phyloP scores from a whole-genome alignment of 371 early-diverging fungal genomes.

The Smittium culicis region DNA sequence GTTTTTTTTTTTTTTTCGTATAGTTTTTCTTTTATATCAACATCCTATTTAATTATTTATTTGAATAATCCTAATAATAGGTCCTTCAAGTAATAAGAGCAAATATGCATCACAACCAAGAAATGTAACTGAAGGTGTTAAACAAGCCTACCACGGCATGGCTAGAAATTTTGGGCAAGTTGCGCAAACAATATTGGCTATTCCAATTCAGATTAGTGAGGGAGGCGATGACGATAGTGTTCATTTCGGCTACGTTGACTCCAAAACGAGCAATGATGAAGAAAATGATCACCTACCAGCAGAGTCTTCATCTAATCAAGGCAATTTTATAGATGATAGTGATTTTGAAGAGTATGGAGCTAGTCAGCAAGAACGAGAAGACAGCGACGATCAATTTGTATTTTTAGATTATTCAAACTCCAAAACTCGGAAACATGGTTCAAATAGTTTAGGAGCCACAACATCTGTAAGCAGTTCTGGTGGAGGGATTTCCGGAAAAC shows the following conservation, averaged over 20 bases:
- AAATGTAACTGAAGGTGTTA: slow-evolving; percentile 72
- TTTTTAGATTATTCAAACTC: too few species aligned
- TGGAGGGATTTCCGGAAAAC: slow-evolving; percentile 13
- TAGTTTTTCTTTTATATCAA: too few species aligned
- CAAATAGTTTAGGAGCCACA: too few species aligned
- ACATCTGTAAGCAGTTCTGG: not conserved
- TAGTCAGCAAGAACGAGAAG: not conserved
- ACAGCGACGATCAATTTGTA: not conserved
- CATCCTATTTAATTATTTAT: too few species aligned
- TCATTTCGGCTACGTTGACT: slow-evolving; percentile 6
- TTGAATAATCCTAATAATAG: too few species aligned
- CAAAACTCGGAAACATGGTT: not conserved
- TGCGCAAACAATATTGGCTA: slow-evolving; percentile 73
- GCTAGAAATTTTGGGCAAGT: slow-evolving; percentile 62
- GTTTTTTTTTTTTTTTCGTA: too few species aligned
- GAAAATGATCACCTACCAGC: slow-evolving; percentile 26
- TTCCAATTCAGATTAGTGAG: slow-evolving; percentile 75
- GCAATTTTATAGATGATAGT: not conserved
- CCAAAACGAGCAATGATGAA: slow-evolving; percentile 11
- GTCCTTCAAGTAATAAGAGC: slow-evolving; percentile 34
- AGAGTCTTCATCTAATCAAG: too few species aligned
- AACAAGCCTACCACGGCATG: slow-evolving; percentile 61
- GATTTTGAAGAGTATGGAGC: not conserved
- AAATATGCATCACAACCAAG: slow-evolving; percentile 71
- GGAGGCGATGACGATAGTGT: slow-evolving; percentile 34